Conservation (phyloP, 2,329 filamentous ascomycete species). For the Basipetospora chlamydospora region DNA sequence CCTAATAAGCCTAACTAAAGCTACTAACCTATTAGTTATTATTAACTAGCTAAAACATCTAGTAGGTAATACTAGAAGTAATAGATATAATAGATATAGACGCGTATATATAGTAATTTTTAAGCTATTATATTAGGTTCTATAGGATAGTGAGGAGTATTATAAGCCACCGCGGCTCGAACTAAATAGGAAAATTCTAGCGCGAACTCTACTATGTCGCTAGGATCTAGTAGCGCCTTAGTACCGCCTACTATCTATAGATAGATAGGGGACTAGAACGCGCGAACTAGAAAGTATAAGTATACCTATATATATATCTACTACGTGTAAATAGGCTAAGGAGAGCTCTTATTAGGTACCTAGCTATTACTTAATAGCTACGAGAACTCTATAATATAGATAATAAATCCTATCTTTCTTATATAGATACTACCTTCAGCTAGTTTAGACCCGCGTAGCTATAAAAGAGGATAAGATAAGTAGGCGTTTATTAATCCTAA, state of each 20-base stretch:
- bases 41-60: not conserved
- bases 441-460: not conserved
- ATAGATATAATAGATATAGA: not conserved
- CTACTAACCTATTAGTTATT: not conserved
- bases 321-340: not conserved
- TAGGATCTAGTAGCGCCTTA: not conserved
- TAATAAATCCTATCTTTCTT: not conserved
- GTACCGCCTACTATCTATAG: too few species aligned
- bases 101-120: not conserved
- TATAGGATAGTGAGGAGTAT: not conserved
- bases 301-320: not conserved
- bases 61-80: not conserved
- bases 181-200: constrained; percentile 2
- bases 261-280: too few species aligned
- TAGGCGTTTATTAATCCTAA: too few species aligned
- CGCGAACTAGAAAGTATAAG: constrained; percentile 1
- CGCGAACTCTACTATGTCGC: not conserved
- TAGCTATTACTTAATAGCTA: constrained; percentile 1
- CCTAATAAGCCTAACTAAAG: not conserved
- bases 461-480: not conserved
- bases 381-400: not conserved
- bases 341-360: not conserved
- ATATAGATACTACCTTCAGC: not conserved
- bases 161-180: not conserved
- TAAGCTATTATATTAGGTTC: not conserved